These are phyloP conservation scores for Artemisia argyi DNA, from an alignment of 129 eudicot species.

Conservation along the genomic window DNA sequence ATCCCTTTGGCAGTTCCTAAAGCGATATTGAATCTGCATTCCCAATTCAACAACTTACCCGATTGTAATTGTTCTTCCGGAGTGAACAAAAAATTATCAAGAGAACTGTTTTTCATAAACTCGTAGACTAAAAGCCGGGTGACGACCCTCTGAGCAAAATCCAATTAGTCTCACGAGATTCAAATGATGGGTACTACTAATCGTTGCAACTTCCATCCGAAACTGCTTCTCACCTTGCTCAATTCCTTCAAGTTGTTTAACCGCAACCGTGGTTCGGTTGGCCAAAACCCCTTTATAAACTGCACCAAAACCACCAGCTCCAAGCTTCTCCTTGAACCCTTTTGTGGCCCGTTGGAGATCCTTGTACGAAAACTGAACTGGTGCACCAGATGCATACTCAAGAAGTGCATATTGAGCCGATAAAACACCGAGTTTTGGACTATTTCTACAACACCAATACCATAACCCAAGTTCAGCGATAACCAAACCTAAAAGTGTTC, in stretches of 20 bases:
- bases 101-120: constrained; percentile 93
- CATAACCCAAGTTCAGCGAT: constrained; percentile 57
- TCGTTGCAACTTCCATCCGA: constrained; percentile 94
- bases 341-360: constrained; percentile 84
- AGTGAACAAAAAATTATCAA: constrained; percentile 65
- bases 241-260: constrained; percentile 85
- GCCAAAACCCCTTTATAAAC: constrained; percentile 78
- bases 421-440: constrained; percentile 49
- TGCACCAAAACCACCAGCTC: constrained; percentile 91
- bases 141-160: constrained; percentile 87
- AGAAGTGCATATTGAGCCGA: constrained; percentile 88
- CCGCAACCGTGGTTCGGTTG: constrained; percentile 67
- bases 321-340: constrained; percentile 88
- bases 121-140: constrained; percentile 79
- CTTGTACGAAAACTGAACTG: constrained; percentile 81
- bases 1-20: constrained; percentile 87
- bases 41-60: constrained; percentile 65
- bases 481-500: constrained; percentile 51
- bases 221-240: constrained; percentile 97
- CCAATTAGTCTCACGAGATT: constrained; percentile 85
- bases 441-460: constrained; percentile 79
- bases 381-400: constrained; percentile 98
- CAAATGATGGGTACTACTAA: constrained; percentile 93
- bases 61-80: constrained; percentile 38
- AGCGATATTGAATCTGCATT: constrained; percentile 61